Percentiles rank a stretch among this genome's conserved stretches.
Conservation (phyloP, 225 moss, liverwort and hornwort species). For the Neckera pumila region DNA sequence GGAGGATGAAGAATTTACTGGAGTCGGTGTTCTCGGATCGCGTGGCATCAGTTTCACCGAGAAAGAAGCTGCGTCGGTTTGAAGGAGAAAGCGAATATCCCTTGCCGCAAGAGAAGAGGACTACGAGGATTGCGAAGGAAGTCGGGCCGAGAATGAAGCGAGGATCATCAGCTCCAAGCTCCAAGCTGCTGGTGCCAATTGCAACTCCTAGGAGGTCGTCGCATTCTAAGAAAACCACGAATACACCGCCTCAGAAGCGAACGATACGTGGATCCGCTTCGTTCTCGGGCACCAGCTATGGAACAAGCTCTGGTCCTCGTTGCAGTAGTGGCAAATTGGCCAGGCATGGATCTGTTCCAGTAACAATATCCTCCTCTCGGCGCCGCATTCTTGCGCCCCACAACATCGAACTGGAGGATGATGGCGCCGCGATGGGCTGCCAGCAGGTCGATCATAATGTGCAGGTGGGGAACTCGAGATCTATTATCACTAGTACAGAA, state of each 20-base stretch:
- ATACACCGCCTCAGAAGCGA: not conserved
- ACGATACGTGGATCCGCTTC: constrained; percentile 16
- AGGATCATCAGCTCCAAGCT: not conserved
- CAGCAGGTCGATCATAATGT: constrained; percentile 42
- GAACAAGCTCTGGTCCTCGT: not conserved
- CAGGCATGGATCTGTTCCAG: constrained; percentile 1
- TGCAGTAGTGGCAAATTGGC: not conserved
- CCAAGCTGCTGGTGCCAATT: not conserved
- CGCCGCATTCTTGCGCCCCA: not conserved
- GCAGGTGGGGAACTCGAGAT: constrained; percentile 20
- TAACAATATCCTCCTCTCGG: not conserved
- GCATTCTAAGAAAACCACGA: not conserved
- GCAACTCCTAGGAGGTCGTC: not conserved
- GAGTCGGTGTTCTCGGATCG: not conserved
- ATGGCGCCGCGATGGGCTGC: constrained; percentile 29
- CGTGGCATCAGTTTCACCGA: not conserved
- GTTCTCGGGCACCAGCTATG: not conserved
- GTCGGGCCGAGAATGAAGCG: not conserved
- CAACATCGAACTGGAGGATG: constrained; percentile 17
- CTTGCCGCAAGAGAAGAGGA: not conserved
- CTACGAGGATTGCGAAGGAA: not conserved
- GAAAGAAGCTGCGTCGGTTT: not conserved
- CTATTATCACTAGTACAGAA: not conserved
- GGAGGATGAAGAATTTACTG: not conserved
- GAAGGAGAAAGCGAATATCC: not conserved